A percentile compares a stretch with the other conserved stretches of the same genome.
phyloP scores from a whole-genome alignment of 2,329 filamentous ascomycete species.

The Phaeomoniella chlamydospora region DNA sequence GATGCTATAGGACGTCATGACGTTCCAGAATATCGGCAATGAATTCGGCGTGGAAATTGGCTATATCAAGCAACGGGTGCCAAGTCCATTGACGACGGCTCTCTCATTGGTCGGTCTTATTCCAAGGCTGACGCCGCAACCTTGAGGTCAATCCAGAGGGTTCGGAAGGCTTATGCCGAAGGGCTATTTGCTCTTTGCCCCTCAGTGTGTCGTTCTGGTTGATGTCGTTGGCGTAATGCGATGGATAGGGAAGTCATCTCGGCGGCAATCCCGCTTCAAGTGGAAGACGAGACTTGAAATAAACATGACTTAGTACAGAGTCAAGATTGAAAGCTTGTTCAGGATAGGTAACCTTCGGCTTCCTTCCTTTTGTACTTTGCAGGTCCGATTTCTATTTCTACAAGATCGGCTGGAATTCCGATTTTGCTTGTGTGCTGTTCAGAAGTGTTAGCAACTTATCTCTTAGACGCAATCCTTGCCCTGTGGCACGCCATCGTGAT shows the following conservation, averaged over 20 bases:
- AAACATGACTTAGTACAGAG: background rate
- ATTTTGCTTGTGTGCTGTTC: no score
- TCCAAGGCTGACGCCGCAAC: constrained; percentile 17
- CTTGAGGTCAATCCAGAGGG: constrained; percentile 28
- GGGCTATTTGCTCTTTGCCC: constrained; percentile 23
- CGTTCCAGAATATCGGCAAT: no score
- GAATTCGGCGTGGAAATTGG: constrained; percentile 35
- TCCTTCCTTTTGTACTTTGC: no score
- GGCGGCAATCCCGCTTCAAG: background rate
- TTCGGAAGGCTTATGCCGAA: constrained; percentile 30
- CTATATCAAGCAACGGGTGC: constrained; percentile 31
- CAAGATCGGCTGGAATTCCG: no score
- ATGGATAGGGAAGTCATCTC: background rate
- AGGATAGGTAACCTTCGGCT: no score
- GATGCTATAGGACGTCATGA: no score
- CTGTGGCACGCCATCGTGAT: no score
- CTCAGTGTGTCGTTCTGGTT: background rate
- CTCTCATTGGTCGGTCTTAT: constrained; percentile 21
- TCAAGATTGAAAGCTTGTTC: no score
- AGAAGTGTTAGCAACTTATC: no score
- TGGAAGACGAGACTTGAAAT: background rate
- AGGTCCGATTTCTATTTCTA: no score
- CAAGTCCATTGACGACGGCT: constrained; percentile 28
- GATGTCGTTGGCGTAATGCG: background rate
- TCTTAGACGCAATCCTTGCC: no score